Evolutionary conservation across 345 rosid species (phyloP).

Genomic region (Raphanus raphanistrum): DNA sequence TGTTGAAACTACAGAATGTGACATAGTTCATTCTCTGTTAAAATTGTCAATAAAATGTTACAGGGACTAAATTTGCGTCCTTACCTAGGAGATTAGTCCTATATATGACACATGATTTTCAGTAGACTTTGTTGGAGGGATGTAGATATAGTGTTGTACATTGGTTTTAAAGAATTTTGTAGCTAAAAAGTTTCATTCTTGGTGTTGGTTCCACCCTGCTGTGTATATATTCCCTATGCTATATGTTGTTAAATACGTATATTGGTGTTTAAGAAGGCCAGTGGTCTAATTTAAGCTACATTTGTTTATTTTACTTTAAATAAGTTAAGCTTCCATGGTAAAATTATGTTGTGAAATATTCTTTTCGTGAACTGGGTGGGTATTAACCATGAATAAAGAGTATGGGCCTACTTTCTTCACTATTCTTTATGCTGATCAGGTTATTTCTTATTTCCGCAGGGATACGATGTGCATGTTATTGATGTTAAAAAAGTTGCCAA

Average conservation of each 20-base stretch:
- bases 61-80: too few species aligned
- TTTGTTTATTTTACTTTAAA: background rate
- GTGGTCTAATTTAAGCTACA: background rate
- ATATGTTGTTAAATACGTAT: background rate
- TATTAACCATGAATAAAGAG: background rate
- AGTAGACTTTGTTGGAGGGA: background rate
- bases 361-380: background rate
- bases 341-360: background rate
- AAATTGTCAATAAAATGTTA: too few species aligned
- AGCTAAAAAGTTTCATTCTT: background rate
- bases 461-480: constrained; percentile 83
- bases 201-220: background rate
- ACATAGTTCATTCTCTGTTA: too few species aligned
- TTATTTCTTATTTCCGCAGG: constrained; percentile 49
- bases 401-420: background rate
- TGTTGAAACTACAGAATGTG: too few species aligned
- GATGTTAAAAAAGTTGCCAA: constrained; percentile 87
- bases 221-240: background rate
- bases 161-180: background rate
- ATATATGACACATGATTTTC: background rate
- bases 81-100: too few species aligned
- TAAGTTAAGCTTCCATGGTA: constrained; percentile 5
- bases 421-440: background rate
- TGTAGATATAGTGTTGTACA: background rate
- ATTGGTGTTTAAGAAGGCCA: background rate